A percentile compares a stretch with the other conserved stretches of the same genome.
Conservation (phyloP, 2,329 filamentous ascomycete genomes). For the Fusarium sp. region DNA sequence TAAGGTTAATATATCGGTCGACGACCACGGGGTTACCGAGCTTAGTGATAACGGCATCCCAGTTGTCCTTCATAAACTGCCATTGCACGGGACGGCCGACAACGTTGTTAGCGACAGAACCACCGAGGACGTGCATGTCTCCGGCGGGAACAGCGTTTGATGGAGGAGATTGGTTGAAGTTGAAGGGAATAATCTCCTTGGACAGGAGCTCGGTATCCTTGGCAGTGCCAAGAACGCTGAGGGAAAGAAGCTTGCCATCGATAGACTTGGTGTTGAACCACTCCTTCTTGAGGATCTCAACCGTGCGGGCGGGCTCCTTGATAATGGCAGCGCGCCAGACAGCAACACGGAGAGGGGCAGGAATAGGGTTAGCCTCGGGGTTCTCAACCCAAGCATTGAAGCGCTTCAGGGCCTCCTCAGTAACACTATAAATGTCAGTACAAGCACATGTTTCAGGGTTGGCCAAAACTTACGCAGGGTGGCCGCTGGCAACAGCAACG, state of each 20-base stretch:
- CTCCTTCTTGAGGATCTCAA: constrained; percentile 85
- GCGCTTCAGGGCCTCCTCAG: constrained; percentile 80
- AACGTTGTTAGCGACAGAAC: constrained; percentile 79
- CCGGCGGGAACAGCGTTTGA: constrained; percentile 81
- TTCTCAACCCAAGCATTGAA: constrained; percentile 86
- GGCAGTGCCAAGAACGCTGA: constrained; percentile 82
- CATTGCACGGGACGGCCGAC: constrained; percentile 82
- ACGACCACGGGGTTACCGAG: constrained; percentile 89
- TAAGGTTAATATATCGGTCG: constrained; percentile 87
- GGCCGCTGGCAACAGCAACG: constrained; percentile 81
- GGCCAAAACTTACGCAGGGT: constrained; percentile 73
- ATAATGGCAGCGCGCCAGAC: constrained; percentile 86
- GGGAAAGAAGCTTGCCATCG: constrained; percentile 90
- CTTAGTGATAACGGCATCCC: constrained; percentile 79
- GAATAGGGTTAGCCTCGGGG: constrained; percentile 76
- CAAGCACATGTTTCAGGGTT: neutral
- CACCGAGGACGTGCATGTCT: constrained; percentile 88
- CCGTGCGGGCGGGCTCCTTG: constrained; percentile 75
- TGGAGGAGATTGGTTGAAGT: constrained; percentile 76
- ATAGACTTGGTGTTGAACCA: constrained; percentile 87
- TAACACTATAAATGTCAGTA: constrained; percentile 65
- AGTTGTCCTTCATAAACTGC: constrained; percentile 89
- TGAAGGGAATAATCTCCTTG: constrained; percentile 79
- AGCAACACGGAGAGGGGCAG: constrained; percentile 84
- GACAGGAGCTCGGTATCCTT: constrained; percentile 78